Evolutionary conservation across 768 basidiomycete genomes (phyloP).

Genomic region (Leccinum uliginosum): DNA sequence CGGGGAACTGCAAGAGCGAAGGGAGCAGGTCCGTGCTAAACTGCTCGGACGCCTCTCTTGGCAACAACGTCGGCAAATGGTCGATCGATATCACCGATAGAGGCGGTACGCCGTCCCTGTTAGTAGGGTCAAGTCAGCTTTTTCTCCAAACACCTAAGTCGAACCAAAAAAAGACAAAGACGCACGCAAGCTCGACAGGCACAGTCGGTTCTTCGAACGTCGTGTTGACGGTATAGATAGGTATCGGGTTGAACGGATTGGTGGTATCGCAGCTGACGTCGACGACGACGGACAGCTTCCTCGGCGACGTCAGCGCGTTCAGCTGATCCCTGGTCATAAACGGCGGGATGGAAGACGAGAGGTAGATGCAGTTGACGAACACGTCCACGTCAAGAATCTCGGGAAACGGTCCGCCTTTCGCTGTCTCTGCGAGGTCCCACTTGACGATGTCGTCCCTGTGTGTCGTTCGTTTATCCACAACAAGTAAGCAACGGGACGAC

Average conservation of each 20-base stretch:
- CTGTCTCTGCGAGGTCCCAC: slow-evolving; percentile 98
- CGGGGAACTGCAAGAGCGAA: slow-evolving; percentile 73
- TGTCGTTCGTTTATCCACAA: too few relatives aligned
- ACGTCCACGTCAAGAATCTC: slow-evolving; percentile 97
- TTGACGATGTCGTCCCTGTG: slow-evolving; percentile 86
- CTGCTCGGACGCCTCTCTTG: slow-evolving; percentile 95
- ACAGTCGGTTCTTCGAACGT: slow-evolving; percentile 92
- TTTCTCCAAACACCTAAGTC: too few relatives aligned
- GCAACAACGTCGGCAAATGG: slow-evolving; percentile 92
- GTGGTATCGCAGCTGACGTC: slow-evolving; percentile 99
- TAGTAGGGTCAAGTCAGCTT: background rate
- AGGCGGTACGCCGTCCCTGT: slow-evolving; percentile 57
- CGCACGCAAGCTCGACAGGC: slow-evolving; percentile 75
- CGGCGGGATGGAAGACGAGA: slow-evolving; percentile 78
- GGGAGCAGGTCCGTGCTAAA: slow-evolving; percentile 88
- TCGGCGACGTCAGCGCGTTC: slow-evolving; percentile 53
- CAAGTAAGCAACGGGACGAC: too few relatives aligned
- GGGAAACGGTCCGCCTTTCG: slow-evolving; percentile 91
- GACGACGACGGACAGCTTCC: slow-evolving; percentile 79
- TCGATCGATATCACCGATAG: slow-evolving; percentile 93
- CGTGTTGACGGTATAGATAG: slow-evolving; percentile 91
- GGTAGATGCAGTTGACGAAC: slow-evolving; percentile 99
- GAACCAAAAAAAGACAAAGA: slow-evolving; percentile 4
- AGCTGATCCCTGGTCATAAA: slow-evolving; percentile 76
- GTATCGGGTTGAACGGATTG: slow-evolving; percentile 97